Percentiles rank a stretch among this genome's conserved stretches.
Conservation (phyloP, 768 basidiomycete genomes). For the Termitomyces sp. region DNA sequence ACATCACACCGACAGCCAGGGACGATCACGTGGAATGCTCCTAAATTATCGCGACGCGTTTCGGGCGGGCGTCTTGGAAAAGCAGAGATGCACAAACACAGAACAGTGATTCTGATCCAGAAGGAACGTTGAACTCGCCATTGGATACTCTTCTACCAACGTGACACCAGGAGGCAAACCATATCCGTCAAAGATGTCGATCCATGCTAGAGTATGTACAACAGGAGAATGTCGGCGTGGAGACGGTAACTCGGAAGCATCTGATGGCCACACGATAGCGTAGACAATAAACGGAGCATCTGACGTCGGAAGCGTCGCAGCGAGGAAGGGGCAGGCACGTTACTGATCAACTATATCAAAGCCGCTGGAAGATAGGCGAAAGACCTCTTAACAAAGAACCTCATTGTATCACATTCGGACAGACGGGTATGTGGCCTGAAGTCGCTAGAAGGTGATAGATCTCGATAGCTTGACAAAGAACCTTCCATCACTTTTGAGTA, state of each 20-base stretch:
- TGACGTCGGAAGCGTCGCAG: neutral
- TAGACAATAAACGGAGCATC: too few species aligned
- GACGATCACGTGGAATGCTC: conserved; percentile 8
- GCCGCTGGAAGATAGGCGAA: neutral
- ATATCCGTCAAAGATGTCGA: neutral
- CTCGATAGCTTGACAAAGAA: too few species aligned
- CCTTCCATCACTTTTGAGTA: too few species aligned
- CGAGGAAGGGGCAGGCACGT: neutral
- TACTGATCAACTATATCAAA: neutral
- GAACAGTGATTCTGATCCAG: neutral
- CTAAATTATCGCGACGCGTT: conserved; percentile 2
- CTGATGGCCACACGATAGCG: too few species aligned
- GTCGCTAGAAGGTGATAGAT: too few species aligned
- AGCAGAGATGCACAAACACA: neutral
- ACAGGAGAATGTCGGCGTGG: neutral
- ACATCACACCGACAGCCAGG: conserved; percentile 1
- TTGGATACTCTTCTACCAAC: neutral
- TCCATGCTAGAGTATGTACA: neutral
- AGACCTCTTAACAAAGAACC: too few species aligned
- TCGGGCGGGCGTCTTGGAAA: neutral
- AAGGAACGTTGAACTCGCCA: neutral
- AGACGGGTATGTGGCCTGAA: too few species aligned
- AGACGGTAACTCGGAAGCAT: neutral
- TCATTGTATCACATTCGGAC: too few species aligned
- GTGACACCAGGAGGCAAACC: neutral